These are phyloP conservation scores for Ampelocalamus luodianensis DNA, from an alignment of 176 grass and related monocot genomes.

Conservation along the genomic window DNA sequence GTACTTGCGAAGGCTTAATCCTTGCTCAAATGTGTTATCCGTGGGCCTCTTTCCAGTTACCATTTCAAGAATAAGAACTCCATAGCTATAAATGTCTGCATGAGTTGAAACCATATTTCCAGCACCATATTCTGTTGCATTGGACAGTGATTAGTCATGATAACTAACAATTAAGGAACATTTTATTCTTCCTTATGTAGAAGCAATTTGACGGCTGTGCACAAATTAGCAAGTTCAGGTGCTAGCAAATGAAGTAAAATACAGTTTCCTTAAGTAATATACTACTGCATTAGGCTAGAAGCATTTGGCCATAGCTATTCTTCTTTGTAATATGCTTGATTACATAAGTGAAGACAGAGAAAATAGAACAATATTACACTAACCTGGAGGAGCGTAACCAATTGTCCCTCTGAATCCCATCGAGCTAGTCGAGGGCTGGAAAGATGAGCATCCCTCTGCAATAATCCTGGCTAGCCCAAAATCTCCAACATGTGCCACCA, in stretches of 20 bases:
- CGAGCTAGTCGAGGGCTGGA: background rate
- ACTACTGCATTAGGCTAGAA: background rate
- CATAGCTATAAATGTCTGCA: slow-evolving; percentile 51
- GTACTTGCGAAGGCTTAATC: slow-evolving; percentile 10
- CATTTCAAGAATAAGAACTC: slow-evolving; percentile 48
- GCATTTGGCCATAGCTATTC: background rate
- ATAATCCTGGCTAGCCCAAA: slow-evolving; percentile 16
- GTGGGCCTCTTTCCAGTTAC: slow-evolving; percentile 43
- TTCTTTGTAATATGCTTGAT: background rate
- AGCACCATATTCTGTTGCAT: slow-evolving; percentile 43
- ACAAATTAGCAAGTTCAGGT: background rate
- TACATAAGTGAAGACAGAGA: background rate
- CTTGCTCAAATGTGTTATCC: slow-evolving; percentile 10
- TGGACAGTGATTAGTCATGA: background rate
- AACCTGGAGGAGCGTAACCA: slow-evolving; percentile 26
- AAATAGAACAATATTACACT: background rate
- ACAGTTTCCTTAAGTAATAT: background rate
- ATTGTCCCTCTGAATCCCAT: slow-evolving; percentile 29
- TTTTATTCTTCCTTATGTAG: background rate
- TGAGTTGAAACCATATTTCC: slow-evolving; percentile 40
- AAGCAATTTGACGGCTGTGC: background rate
- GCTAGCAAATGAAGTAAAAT: background rate
- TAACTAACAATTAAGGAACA: background rate
- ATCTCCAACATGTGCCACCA: slow-evolving; percentile 17
- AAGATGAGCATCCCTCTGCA: background rate